Evolutionary conservation across 2,329 filamentous ascomycete species (phyloP).

Genomic region (Chrysoporthe deuterocubensis): DNA sequence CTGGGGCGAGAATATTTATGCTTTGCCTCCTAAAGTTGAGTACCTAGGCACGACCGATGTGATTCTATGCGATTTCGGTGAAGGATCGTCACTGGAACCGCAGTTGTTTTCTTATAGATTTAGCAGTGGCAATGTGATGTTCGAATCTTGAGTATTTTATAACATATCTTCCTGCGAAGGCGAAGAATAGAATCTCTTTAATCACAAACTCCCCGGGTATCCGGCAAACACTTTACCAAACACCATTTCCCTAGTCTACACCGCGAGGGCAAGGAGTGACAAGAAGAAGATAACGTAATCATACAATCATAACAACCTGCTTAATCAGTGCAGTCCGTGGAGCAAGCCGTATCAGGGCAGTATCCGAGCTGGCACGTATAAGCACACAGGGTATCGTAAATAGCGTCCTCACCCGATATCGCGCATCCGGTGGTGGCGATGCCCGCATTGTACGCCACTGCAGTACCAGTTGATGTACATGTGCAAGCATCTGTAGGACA

Average conservation of each 20-base stretch:
- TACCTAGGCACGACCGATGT: no score
- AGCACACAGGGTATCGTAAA: constrained; percentile 50
- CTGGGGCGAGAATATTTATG: no score
- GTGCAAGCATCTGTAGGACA: constrained; percentile 30
- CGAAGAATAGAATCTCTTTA: not conserved
- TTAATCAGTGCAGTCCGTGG: constrained; percentile 29
- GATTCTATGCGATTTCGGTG: not conserved
- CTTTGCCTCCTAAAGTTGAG: no score
- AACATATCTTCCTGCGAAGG: not conserved
- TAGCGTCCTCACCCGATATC: constrained; percentile 37
- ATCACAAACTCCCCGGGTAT: not conserved
- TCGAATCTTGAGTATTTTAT: not conserved
- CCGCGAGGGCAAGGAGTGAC: constrained; percentile 2
- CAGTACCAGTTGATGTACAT: constrained; percentile 29
- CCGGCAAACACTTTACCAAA: not conserved
- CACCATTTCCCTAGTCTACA: not conserved
- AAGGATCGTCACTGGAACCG: not conserved
- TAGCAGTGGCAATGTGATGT: not conserved
- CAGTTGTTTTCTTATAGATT: not conserved
- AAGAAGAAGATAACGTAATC: constrained; percentile 2
- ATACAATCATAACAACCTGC: not conserved
- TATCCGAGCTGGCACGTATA: constrained; percentile 52
- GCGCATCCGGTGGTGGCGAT: constrained; percentile 41
- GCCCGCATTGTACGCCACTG: constrained; percentile 28
- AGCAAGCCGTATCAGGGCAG: constrained; percentile 42